phyloP scores from a whole-genome alignment of 2,329 filamentous ascomycete genomes.

The Uncinocarpus reesii region DNA sequence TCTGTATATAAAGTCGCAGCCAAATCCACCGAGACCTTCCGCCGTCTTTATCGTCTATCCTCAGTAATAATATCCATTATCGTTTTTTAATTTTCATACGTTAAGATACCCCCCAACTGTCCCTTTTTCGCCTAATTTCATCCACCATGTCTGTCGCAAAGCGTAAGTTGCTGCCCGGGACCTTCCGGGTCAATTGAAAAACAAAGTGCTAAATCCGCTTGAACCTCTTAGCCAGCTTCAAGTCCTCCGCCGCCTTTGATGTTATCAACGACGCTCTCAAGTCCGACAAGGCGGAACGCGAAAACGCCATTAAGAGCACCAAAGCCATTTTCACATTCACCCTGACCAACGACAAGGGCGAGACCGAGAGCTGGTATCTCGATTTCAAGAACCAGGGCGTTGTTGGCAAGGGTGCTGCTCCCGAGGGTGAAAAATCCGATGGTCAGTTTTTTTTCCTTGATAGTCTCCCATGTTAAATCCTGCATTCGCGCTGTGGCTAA shows the following conservation, averaged over 20 bases:
- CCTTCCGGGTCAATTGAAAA: neutral
- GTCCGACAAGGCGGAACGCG: slow-evolving; percentile 59
- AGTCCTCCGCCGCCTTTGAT: slow-evolving; percentile 85
- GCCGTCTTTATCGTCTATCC: neutral
- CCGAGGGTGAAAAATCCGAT: slow-evolving; percentile 64
- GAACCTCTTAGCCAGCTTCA: slow-evolving; percentile 79
- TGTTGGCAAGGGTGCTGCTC: slow-evolving; percentile 63
- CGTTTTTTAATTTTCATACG: slow-evolving; percentile 14
- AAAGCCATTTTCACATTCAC: slow-evolving; percentile 83
- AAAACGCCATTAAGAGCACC: slow-evolving; percentile 81
- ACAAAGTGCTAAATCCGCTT: too few relatives aligned
- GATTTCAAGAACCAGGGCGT: slow-evolving; percentile 85
- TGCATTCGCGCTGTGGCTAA: neutral
- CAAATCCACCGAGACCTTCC: neutral
- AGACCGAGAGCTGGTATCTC: slow-evolving; percentile 82
- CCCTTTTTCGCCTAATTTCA: slow-evolving; percentile 2
- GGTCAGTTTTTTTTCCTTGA: slow-evolving; percentile 44
- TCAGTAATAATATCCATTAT: neutral
- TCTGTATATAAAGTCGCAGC: neutral
- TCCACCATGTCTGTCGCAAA: slow-evolving; percentile 61
- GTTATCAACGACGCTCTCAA: slow-evolving; percentile 64
- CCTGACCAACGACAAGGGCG: slow-evolving; percentile 74
- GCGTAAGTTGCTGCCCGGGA: slow-evolving; percentile 41
- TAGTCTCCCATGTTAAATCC: neutral
- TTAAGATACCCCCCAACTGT: slow-evolving; percentile 16